phyloP scores from a whole-genome alignment of 306 rosid species.

The Prunus padus region DNA sequence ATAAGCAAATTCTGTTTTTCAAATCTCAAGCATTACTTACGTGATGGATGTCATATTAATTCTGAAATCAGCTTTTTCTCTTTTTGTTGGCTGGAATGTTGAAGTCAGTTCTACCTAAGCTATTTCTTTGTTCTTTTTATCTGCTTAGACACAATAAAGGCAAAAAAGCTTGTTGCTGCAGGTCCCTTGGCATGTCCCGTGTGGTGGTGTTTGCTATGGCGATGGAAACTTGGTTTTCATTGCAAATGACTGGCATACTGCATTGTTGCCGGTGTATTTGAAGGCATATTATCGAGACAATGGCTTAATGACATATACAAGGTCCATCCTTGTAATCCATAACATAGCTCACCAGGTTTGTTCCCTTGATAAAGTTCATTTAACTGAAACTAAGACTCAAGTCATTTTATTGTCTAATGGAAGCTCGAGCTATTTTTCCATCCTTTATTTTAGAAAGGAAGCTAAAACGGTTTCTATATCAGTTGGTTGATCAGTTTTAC shows the following conservation, averaged over 20 bases:
- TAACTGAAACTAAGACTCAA: background rate
- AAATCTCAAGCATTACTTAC: background rate
- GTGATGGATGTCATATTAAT: background rate
- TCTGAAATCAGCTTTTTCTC: background rate
- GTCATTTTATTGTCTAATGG: background rate
- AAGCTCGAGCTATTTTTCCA: constrained; percentile 9
- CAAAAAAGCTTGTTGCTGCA: constrained; percentile 32
- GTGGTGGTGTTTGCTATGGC: constrained; percentile 95
- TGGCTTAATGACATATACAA: constrained; percentile 74
- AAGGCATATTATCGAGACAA: constrained; percentile 83
- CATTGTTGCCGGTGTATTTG: constrained; percentile 87
- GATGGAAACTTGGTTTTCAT: constrained; percentile 96
- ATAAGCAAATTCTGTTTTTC: background rate
- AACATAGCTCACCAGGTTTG: constrained; percentile 97
- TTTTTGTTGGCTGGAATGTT: background rate
- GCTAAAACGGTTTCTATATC: background rate
- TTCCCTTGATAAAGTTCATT: constrained; percentile 11
- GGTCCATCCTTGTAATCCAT: constrained; percentile 92
- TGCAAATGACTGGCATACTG: constrained; percentile 98
- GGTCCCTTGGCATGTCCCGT: constrained; percentile 97
- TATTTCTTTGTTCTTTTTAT: background rate
- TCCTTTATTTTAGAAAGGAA: background rate
- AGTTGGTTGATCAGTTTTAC: background rate
- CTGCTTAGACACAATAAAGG: background rate
- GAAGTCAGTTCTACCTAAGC: background rate